Evolutionary conservation across 2,329 filamentous ascomycete species (phyloP), one percentile per base, ranked within the genome.

Genomic region (Chrysosporium keratinophilum): DNA sequence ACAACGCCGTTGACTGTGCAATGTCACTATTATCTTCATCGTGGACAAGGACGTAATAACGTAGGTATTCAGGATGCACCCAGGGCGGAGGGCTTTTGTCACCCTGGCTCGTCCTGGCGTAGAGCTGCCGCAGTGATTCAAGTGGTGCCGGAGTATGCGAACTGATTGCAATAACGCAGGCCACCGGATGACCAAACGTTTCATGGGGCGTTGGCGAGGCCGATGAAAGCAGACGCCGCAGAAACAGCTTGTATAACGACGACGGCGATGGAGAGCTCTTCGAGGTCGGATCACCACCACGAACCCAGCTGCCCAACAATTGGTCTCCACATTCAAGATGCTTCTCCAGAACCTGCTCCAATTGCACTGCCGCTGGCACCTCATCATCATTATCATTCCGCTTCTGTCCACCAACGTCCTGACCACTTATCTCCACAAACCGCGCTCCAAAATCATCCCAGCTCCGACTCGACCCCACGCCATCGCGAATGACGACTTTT

Each of bases 21-120:
- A 97, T 95, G 66, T 98, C 90, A 64, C 95, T 91, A 57, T 82
- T 83, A 65, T 98, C 93, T 71, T 98, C 94, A 62, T 98, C 93
- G 64, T 98, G 93, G 15, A 98, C 85, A 41, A 98, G 76, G 14
- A 98, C 87, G 69, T 98, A 98, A 69, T 98, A 98, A 58, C 93
- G 81, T 59, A 98, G 74, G 67, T 93, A 98, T 57, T 97, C 89
- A 31, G 86, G 84, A 64, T 95, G 84, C 0, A 96, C 86, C 86
- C 91, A 98, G 17, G 79, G 75, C 0, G 91, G 91, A 52, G 95
- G 71, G 52, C 80, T 79, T 60, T 80, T 79, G 39, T 84, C 80
- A 10, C 88, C 89, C 55, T 83, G 81, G 59, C 82, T 90, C n/a
- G 88, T 93, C 60, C 88, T 85, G 47, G 81, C 79, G 68, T 97